Conservation (phyloP, 2,329 filamentous ascomycete species). For the Acephala macrosclerotiorum region DNA sequence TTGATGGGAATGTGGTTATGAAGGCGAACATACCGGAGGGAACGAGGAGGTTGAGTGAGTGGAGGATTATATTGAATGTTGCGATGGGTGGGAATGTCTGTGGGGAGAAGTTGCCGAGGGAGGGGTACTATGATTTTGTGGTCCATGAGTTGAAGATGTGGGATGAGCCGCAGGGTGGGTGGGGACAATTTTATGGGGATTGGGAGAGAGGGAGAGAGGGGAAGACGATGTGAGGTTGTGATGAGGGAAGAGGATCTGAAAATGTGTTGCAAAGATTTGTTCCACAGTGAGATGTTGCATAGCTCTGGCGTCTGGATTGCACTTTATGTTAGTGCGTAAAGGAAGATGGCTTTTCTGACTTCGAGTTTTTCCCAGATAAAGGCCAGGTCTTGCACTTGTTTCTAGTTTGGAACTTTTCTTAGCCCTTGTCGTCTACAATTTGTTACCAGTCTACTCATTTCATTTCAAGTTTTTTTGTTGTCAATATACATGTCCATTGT, state of each 20-base stretch:
- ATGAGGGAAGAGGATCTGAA: conserved; percentile 34
- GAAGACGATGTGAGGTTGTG: conserved; percentile 30
- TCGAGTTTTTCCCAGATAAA: too few relatives aligned
- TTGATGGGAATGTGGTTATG: conserved; percentile 64
- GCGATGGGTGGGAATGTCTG: conserved; percentile 69
- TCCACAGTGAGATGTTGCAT: too few relatives aligned
- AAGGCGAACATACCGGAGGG: conserved; percentile 59
- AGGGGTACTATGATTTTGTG: conserved; percentile 64
- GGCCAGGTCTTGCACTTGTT: too few relatives aligned
- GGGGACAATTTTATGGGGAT: conserved; percentile 60
- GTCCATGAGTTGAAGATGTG: conserved; percentile 59
- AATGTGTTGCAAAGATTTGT: background rate
- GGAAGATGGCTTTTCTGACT: too few relatives aligned
- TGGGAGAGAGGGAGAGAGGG: conserved; percentile 48
- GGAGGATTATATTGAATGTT: conserved; percentile 64
- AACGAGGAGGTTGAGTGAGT: conserved; percentile 62
- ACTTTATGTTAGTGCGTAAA: too few relatives aligned
- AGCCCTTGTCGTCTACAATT: too few relatives aligned
- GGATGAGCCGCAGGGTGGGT: conserved; percentile 61
- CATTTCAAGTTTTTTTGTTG: too few relatives aligned
- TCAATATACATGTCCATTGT: too few relatives aligned
- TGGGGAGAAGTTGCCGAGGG: conserved; percentile 55
- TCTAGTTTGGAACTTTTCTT: too few relatives aligned
- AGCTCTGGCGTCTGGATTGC: too few relatives aligned
- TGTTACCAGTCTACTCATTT: too few relatives aligned